Base-by-base conservation (phyloP, 2,329 filamentous ascomycete genomes). In the Cadophora luteo-olivacea region DNA sequence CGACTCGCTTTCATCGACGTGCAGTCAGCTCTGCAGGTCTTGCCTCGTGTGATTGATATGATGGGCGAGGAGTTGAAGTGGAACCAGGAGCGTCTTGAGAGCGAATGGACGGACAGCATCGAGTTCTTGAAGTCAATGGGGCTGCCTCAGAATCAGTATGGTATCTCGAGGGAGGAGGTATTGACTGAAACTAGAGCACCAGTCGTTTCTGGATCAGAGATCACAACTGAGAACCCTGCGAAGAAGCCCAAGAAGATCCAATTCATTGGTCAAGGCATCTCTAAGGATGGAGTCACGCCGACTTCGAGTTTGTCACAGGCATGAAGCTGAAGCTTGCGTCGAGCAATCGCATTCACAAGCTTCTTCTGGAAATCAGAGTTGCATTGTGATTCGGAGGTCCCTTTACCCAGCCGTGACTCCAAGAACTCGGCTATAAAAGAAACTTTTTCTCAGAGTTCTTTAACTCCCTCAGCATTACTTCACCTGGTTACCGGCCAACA, bases 1-100 rank as follows among this genome's bases (percentile, higher is more conserved):
- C 24, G 24, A 29, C 51, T 54, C 24, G 51, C 51, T 16, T 54
- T 54, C 24, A 54, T 54, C 12, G 51, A 54, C 12, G 51, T 54
- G 51, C 51, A 54, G 12, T 54, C 51, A 5, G 51, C 24, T 8
- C 11, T 54, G 14, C 51, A 54, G 16, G 24, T 54, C 3, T 25
- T 54, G 24, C 51, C 51, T 25, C 51, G 51, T 16, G 51, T 54
- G 24, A 54, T 54, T 25, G 51, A 54, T 12, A 54, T 54, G 51
- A 54, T 54, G 51, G 51, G 51, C 24, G 51, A 32, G 51, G 51
- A 54, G 24, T 29, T 54, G 24, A 54, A 54, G 51, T 54, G 51
- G 51, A 24, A 54, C 16, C 51, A 29, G 7, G 24, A 29, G 14
- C 51, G 51, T 14, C 24, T 29, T 19, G 24, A 54, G 22, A 54